phyloP scores from a whole-genome alignment of 345 rosid species.

The Geranium rotundifolium region DNA sequence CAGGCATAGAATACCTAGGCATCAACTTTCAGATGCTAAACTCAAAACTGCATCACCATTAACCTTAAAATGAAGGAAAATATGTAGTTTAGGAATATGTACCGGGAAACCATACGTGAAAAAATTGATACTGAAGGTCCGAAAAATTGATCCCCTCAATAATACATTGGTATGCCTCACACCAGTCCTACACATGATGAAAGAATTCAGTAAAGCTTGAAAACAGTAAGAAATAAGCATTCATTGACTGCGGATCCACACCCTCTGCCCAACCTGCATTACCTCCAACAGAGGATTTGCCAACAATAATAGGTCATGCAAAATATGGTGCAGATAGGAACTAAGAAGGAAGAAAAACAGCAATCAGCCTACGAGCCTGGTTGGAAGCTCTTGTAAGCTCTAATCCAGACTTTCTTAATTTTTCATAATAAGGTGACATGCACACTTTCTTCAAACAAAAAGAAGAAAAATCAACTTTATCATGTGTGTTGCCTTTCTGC shows the following conservation, averaged over 20 bases:
- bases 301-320: too few relatives aligned
- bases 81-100: conserved; percentile 11
- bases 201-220: neutral
- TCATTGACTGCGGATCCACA: neutral
- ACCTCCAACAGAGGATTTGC: neutral
- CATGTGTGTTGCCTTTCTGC: too few relatives aligned
- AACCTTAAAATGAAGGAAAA: neutral
- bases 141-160: conserved; percentile 28
- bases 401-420: neutral
- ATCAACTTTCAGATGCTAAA: neutral
- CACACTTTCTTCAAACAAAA: neutral
- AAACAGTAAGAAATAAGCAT: neutral
- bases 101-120: conserved; percentile 44
- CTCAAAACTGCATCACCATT: neutral
- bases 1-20: neutral
- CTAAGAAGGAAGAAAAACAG: too few relatives aligned
- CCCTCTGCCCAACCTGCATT: too few relatives aligned
- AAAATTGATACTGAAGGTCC: conserved; percentile 33
- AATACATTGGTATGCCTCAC: conserved; percentile 21
- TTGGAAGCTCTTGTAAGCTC: neutral
- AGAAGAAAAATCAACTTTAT: too few relatives aligned
- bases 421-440: neutral
- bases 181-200: conserved; percentile 20
- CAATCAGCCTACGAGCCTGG: neutral
- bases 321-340: too few relatives aligned